Conservation (phyloP, 148 eudicot genomes). For the Selenicereus undatus region DNA sequence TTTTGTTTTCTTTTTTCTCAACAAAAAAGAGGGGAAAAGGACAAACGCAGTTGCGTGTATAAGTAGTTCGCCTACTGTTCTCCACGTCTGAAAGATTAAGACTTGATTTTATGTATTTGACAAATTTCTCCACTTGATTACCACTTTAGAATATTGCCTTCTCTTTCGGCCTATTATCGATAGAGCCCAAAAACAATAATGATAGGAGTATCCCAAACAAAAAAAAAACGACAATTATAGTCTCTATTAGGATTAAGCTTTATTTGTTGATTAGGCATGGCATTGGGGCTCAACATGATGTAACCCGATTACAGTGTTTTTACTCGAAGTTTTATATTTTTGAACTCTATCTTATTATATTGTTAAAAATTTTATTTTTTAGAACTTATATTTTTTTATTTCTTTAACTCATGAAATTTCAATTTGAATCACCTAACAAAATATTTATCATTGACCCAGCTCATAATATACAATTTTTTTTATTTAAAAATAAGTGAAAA, state of each 20-base stretch:
- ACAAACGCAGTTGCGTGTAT: not conserved
- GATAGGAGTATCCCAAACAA: not conserved
- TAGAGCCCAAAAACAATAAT: not conserved
- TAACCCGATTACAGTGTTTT: no score
- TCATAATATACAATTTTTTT: no score
- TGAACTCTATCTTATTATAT: no score
- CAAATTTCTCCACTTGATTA: not conserved
- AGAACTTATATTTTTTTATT: no score
- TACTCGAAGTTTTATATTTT: no score
- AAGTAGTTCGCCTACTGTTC: conserved; percentile 15
- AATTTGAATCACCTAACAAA: no score
- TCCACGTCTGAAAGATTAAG: conserved; percentile 16
- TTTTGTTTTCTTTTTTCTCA: not conserved
- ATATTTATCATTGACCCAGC: no score
- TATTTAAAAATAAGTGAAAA: no score
- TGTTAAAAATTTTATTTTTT: no score
- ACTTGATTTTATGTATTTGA: not conserved
- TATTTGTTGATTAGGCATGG: not conserved
- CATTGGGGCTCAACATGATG: not conserved
- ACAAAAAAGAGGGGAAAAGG: not conserved
- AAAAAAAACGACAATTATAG: not conserved
- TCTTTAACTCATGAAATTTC: no score
- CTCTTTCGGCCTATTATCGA: not conserved
- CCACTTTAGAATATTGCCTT: not conserved
- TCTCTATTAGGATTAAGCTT: not conserved